Evolutionary conservation across 2,329 filamentous ascomycete genomes (phyloP), one percentile per base, ranked within the genome.

Genomic region (Fusarium sp.): DNA sequence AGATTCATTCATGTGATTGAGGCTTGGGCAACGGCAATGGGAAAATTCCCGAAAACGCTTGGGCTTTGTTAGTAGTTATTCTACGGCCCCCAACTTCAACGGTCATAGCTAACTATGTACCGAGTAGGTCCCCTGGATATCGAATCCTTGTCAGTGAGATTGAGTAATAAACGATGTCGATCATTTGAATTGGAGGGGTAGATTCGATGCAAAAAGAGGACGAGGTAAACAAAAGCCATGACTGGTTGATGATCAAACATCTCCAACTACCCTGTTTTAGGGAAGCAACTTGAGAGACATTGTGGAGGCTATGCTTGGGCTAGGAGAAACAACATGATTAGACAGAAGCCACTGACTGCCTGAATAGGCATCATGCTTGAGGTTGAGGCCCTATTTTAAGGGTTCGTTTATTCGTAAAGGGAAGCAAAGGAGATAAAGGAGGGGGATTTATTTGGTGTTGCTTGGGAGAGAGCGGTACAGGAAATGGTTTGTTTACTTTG

Each of bases 401-500:
- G 35, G 23, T 44, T 61, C 29, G 23, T 38, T 38, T 25, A 35
- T 48, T 66, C 14, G 51, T 45, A 8, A 49, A 37, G 35, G 31
- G 31, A 41, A 46, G 38, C 56, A 21, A 35, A 18, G 29, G 11
- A 31, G 29, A 33, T 23, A 41, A 27, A 42, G 27, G 54, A 54
- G 41, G 46, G 58, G 46, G 38, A 19, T 29, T 52, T 52, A 49
- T 41, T 35, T 41, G 27, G 38, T 66, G 62, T 70, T 70, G 70
- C 58, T 60, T 33, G 31, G 70, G 61, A 10, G 57, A 45, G 54
- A n/a, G n/a, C n/a, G n/a, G n/a, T n/a, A n/a, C n/a, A n/a, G 48
- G 23, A n/a, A 54, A 60, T 60, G 35, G 58, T 76, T 77, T 77
- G 74, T 77, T 77, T 77, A 77, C 75, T 73, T 73, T 68, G 33